Percentiles rank a stretch among this genome's conserved stretches.
These are phyloP conservation scores for Plasmodium relictum DNA, from an alignment of 169 alveolate genomes.

Conservation along the genomic window DNA sequence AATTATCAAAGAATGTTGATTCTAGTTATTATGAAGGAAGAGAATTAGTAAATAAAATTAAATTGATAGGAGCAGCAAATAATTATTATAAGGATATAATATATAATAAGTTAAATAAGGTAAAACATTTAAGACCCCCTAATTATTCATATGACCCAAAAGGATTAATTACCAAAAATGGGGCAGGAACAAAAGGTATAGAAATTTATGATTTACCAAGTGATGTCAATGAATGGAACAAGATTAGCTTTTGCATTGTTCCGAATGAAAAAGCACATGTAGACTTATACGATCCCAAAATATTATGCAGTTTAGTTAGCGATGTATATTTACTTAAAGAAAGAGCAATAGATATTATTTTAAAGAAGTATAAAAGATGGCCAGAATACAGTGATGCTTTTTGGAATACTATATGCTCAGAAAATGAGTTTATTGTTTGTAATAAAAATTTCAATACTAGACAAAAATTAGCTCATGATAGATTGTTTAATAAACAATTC, in stretches of 20 bases:
- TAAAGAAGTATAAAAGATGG: constrained; percentile 83
- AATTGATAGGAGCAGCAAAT: constrained; percentile 66
- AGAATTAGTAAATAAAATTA: constrained; percentile 59
- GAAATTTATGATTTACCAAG: constrained; percentile 85
- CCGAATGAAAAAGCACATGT: constrained; percentile 81
- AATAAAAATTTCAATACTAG: constrained; percentile 82
- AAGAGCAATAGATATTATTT: constrained; percentile 83
- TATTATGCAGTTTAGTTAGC: constrained; percentile 83
- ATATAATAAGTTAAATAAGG: constrained; percentile 42
- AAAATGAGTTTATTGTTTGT: constrained; percentile 81
- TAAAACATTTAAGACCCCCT: constrained; percentile 80
- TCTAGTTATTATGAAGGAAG: constrained; percentile 75
- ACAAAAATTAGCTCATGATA: constrained; percentile 85
- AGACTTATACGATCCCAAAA: constrained; percentile 77
- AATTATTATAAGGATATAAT: constrained; percentile 65
- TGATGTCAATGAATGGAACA: constrained; percentile 84
- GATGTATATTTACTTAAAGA: constrained; percentile 86
- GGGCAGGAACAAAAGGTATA: constrained; percentile 88
- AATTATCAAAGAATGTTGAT: constrained; percentile 51
- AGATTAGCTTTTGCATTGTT: constrained; percentile 84
- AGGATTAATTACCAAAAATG: constrained; percentile 84
- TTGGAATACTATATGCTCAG: constrained; percentile 78
- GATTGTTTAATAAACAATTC: constrained; percentile 84
- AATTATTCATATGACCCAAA: constrained; percentile 80
- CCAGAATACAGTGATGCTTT: constrained; percentile 86